phyloP scores from a whole-genome alignment of 257 asterid genomes.

The Prunella vulgaris region DNA sequence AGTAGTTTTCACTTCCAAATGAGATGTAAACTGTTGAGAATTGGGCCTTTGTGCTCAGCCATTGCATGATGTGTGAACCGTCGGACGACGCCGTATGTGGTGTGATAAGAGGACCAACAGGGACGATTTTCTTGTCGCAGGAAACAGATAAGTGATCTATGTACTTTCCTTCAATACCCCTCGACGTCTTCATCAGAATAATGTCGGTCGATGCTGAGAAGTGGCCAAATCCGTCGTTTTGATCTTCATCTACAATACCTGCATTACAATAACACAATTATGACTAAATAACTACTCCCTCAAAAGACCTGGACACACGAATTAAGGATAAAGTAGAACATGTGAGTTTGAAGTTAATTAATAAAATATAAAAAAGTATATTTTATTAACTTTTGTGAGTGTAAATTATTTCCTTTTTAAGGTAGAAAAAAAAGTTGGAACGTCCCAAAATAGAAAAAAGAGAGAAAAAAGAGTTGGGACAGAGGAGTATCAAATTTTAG shows the following conservation, averaged over 20 bases:
- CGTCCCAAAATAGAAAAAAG: too few species aligned
- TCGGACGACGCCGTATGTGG: neutral
- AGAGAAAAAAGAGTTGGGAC: too few species aligned
- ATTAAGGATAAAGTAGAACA: too few species aligned
- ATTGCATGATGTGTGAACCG: slow-evolving; percentile 20
- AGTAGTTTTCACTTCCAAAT: slow-evolving; percentile 45
- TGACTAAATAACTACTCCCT: too few species aligned
- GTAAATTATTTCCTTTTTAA: too few species aligned
- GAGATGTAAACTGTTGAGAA: slow-evolving; percentile 36
- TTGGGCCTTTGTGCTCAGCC: slow-evolving; percentile 26
- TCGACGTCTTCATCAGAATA: neutral
- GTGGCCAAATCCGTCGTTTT: neutral
- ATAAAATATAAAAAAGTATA: too few species aligned
- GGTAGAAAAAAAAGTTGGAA: too few species aligned
- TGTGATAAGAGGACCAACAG: slow-evolving; percentile 22
- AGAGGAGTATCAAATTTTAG: too few species aligned
- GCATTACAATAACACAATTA: neutral
- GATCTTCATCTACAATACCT: too few species aligned
- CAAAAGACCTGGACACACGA: too few species aligned
- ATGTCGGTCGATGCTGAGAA: slow-evolving; percentile 2
- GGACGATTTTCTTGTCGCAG: neutral
- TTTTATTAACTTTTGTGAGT: too few species aligned
- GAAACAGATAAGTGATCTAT: neutral
- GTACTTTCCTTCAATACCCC: slow-evolving; percentile 10
- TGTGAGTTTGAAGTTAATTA: too few species aligned